A percentile compares a stretch with the other conserved stretches of the same genome.
Conservation (phyloP, 1,139 yeast genomes). For the Lodderomyces metapsilosis region DNA sequence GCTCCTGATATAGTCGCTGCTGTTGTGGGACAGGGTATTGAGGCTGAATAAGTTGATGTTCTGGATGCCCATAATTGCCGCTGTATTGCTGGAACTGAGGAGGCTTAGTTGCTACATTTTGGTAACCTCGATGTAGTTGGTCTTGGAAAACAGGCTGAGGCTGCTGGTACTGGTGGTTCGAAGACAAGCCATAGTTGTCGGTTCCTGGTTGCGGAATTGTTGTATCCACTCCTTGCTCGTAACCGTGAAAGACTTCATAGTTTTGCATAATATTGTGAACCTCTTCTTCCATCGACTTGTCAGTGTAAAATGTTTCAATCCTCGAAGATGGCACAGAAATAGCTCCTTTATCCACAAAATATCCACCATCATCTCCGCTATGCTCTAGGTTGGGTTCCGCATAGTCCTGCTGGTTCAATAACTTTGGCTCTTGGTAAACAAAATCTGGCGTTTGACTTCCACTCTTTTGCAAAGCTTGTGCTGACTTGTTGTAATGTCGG, state of each 20-base stretch:
- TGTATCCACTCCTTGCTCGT: neutral
- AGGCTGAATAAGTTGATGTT: neutral
- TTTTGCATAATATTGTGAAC: conserved; percentile 7
- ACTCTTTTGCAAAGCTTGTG: conserved; percentile 4
- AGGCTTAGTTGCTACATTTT: neutral
- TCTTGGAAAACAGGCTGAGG: neutral
- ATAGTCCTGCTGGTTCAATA: neutral
- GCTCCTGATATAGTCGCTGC: conserved; percentile 2
- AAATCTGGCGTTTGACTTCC: conserved; percentile 2
- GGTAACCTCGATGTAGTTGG: neutral
- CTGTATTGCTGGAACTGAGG: neutral
- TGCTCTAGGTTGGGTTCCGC: neutral
- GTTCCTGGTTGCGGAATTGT: neutral
- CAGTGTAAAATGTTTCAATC: conserved; percentile 11
- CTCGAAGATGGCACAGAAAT: conserved; percentile 16
- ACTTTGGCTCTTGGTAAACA: neutral
- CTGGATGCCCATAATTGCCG: neutral
- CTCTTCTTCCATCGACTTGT: conserved; percentile 12
- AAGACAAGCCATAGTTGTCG: neutral
- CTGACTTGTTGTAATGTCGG: conserved; percentile 8
- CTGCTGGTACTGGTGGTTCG: neutral
- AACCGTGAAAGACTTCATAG: conserved; percentile 3
- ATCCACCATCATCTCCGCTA: conserved; percentile 6
- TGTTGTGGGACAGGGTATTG: conserved; percentile 4
- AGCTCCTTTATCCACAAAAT: conserved; percentile 13